phyloP scores from a whole-genome alignment of 108 stramenopile species.

The Discostella stelligeroides region DNA sequence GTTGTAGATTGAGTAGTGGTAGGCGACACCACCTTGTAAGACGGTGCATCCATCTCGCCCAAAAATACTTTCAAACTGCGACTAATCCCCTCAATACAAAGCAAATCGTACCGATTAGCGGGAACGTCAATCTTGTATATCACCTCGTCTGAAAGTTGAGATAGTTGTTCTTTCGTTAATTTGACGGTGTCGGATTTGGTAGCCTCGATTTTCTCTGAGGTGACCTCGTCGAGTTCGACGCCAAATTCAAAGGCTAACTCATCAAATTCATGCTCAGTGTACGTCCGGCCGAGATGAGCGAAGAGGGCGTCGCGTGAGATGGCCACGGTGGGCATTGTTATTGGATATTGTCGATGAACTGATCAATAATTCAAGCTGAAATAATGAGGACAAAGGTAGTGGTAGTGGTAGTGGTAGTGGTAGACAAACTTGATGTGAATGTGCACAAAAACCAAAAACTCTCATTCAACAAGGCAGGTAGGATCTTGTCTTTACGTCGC shows the following conservation, averaged over 20 bases:
- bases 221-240: conserved; percentile 98
- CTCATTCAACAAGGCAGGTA: too few relatives aligned
- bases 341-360: conserved; percentile 77
- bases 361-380: too few relatives aligned
- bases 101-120: conserved; percentile 98
- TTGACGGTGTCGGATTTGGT: conserved; percentile 71
- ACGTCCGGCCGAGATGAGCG: conserved; percentile 86
- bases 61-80: conserved; percentile 93
- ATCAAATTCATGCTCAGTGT: conserved; percentile 98
- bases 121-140: conserved; percentile 99
- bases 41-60: conserved; percentile 84
- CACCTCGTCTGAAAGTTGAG: conserved; percentile 60
- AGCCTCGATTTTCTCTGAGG: conserved; percentile 90
- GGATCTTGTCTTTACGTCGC: conserved; percentile 47
- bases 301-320: conserved; percentile 91
- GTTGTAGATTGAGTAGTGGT: conserved; percentile 31
- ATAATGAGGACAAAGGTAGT: too few relatives aligned
- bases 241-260: conserved; percentile 99
- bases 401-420: conserved; percentile 90
- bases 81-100: conserved; percentile 97
- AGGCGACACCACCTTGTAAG: conserved; percentile 42
- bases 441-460: too few relatives aligned
- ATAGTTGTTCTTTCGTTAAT: conserved; percentile 61
- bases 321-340: conserved; percentile 93
- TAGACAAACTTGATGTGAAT: too few relatives aligned